These are phyloP conservation scores for Fusarium domesticum DNA, from an alignment of 2,329 filamentous ascomycete genomes.

Conservation along the genomic window DNA sequence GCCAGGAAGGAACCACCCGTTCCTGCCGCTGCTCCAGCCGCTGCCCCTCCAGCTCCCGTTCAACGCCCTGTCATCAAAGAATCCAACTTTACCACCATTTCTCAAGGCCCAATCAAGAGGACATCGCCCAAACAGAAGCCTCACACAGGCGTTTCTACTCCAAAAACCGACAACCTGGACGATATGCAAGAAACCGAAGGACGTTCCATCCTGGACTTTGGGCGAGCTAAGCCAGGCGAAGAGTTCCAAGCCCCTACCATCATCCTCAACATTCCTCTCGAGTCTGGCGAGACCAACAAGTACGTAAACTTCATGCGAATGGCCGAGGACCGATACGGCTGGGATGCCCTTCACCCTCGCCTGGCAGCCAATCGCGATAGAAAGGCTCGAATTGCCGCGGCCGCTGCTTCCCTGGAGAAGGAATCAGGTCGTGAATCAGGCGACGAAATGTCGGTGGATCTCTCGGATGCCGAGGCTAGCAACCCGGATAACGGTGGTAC, in stretches of 20 bases:
- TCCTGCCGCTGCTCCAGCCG: conserved; percentile 27
- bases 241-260: conserved; percentile 70
- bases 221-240: conserved; percentile 56
- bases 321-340: conserved; percentile 91
- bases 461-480: conserved; percentile 72
- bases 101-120: conserved; percentile 44
- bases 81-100: conserved; percentile 42
- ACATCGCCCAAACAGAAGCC: conserved; percentile 48
- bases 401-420: conserved; percentile 79
- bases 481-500: conserved; percentile 77
- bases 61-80: conserved; percentile 37
- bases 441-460: conserved; percentile 82
- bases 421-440: conserved; percentile 66
- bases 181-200: conserved; percentile 45
- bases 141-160: conserved; percentile 41
- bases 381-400: conserved; percentile 82
- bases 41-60: conserved; percentile 30
- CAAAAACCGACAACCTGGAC: conserved; percentile 49
- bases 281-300: conserved; percentile 73
- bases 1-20: conserved; percentile 36
- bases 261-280: conserved; percentile 75
- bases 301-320: conserved; percentile 94
- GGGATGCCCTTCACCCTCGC: conserved; percentile 88
- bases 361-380: conserved; percentile 85
- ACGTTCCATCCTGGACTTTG: conserved; percentile 61